Evolutionary conservation across 306 rosid genomes (phyloP).

Genomic region (Inga laurina): DNA sequence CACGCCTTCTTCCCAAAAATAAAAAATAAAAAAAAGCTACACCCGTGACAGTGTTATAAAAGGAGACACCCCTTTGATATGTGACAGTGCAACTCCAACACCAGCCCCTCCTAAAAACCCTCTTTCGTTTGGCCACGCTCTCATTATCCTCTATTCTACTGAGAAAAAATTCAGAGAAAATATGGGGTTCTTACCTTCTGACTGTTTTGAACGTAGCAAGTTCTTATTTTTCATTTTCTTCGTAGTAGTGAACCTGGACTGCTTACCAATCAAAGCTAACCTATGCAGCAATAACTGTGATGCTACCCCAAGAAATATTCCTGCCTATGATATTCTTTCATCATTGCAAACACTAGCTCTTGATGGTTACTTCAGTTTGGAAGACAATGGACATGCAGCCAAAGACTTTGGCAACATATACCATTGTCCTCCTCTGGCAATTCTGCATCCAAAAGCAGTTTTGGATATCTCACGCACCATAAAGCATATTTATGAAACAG

Average conservation of each 20-base stretch:
- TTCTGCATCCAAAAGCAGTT: background rate
- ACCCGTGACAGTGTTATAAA: slow-evolving; percentile 19
- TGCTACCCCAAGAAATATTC: background rate
- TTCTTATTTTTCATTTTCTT: background rate
- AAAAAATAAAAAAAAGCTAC: background rate
- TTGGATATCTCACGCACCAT: background rate
- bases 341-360: slow-evolving; percentile 4
- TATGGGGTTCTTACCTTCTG: background rate
- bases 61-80: background rate
- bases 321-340: background rate
- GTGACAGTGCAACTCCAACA: background rate
- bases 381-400: background rate
- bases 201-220: background rate
- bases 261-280: background rate
- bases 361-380: background rate
- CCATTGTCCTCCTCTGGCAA: background rate
- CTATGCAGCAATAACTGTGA: background rate
- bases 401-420: background rate
- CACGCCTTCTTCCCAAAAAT: background rate
- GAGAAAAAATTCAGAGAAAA: slow-evolving; percentile 21
- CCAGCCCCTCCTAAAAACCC: background rate
- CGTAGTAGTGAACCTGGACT: background rate
- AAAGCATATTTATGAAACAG: background rate
- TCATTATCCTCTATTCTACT: slow-evolving; percentile 11
- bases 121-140: background rate